Percentiles rank a stretch among this genome's conserved stretches.
These are phyloP conservation scores for barley (Hordeum vulgare) DNA, from an alignment of 176 grass and related monocot species.

Conservation along the genomic window DNA sequence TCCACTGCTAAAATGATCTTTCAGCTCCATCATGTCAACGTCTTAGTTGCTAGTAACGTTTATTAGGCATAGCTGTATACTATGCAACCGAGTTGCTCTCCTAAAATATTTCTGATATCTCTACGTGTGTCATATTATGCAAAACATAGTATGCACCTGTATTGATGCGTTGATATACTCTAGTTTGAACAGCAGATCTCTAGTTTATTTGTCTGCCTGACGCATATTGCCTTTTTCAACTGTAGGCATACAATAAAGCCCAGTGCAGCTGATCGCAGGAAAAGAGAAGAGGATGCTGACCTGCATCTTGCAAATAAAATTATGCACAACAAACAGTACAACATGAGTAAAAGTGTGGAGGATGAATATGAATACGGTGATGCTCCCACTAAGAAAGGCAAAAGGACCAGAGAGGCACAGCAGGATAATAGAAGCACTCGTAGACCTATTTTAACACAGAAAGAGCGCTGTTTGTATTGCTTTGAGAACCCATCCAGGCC, in stretches of 20 bases:
- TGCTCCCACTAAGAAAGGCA: conserved; percentile 66
- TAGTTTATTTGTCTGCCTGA: neutral
- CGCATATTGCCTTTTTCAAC: neutral
- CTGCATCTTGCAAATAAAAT: conserved; percentile 76
- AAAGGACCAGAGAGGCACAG: conserved; percentile 39
- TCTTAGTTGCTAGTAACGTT: neutral
- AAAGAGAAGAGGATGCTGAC: conserved; percentile 86
- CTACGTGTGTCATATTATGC: neutral
- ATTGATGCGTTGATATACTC: neutral
- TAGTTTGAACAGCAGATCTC: neutral
- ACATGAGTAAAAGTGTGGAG: conserved; percentile 57
- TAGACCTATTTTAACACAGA: conserved; percentile 55
- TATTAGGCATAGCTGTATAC: neutral
- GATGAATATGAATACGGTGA: conserved; percentile 95
- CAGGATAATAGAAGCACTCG: conserved; percentile 31
- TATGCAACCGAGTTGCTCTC: neutral
- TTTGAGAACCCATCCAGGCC: conserved; percentile 95
- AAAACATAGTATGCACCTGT: neutral
- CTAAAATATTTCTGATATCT: neutral
- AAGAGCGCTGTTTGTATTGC: conserved; percentile 85
- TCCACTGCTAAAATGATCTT: neutral
- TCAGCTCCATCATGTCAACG: neutral
- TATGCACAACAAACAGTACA: conserved; percentile 77
- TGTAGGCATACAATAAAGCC: conserved; percentile 46
- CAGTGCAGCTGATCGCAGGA: conserved; percentile 45